Conservation (phyloP, 805 yeast genomes). For the Lachancea kluyveri region DNA sequence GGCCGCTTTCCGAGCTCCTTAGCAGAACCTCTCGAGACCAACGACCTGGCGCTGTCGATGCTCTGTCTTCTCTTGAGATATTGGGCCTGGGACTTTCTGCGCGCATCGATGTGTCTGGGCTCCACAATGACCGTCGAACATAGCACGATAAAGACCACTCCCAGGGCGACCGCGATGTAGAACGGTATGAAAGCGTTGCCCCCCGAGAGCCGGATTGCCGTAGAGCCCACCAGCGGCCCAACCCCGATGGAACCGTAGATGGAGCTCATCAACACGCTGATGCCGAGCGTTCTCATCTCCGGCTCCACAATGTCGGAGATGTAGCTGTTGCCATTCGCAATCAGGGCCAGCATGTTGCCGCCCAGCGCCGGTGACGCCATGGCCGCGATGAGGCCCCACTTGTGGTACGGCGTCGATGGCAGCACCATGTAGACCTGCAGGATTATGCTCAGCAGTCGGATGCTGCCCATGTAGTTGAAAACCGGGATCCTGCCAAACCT, state of each 20-base stretch:
- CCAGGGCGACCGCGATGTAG: constrained; percentile 22
- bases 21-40: constrained; percentile 18
- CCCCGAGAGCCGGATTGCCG: constrained; percentile 24
- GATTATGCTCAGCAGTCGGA: constrained; percentile 20
- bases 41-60: constrained; percentile 21
- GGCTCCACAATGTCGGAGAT: constrained; percentile 68
- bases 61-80: constrained; percentile 28
- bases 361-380: constrained; percentile 43
- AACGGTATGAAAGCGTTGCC: constrained; percentile 30
- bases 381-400: constrained; percentile 36
- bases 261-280: constrained; percentile 56
- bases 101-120: constrained; percentile 52
- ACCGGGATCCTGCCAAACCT: constrained; percentile 53
- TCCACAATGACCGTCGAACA: constrained; percentile 47
- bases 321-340: constrained; percentile 61
- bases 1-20: constrained; percentile 13
- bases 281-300: constrained; percentile 45
- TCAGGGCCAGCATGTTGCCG: constrained; percentile 56
- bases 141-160: constrained; percentile 32
- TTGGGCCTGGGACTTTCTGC: constrained; percentile 44
- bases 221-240: constrained; percentile 59
- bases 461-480: constrained; percentile 31
- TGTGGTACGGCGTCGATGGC: constrained; percentile 34
- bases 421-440: constrained; percentile 23
- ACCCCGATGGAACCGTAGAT: constrained; percentile 53